Percentiles rank a stretch among this genome's conserved stretches.
Conservation (phyloP, 208 protist genomes). For the Leishmania lainsoni region DNA sequence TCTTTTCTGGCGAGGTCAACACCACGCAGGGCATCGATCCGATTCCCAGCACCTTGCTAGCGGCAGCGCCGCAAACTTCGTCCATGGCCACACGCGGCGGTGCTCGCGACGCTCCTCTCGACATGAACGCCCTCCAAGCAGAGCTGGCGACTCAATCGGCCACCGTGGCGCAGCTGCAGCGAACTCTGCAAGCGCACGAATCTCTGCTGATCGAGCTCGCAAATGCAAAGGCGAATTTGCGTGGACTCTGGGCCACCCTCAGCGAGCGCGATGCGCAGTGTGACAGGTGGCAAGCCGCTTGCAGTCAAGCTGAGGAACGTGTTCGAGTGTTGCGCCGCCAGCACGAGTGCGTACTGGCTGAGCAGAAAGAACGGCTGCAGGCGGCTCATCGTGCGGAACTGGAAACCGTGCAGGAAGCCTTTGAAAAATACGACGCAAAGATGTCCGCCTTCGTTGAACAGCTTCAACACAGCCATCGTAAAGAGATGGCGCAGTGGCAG, state of each 20-base stretch:
- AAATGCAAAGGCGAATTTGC: constrained; percentile 11
- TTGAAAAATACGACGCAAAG: constrained; percentile 50
- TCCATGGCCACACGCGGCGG: not conserved
- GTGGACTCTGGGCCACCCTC: not conserved
- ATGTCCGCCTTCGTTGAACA: constrained; percentile 48
- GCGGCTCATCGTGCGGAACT: constrained; percentile 41
- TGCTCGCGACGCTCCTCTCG: not conserved
- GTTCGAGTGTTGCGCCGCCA: constrained; percentile 2
- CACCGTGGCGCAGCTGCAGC: constrained; percentile 22
- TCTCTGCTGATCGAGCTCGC: constrained; percentile 23
- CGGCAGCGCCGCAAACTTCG: not conserved
- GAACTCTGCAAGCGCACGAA: constrained; percentile 24
- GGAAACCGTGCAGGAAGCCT: constrained; percentile 43
- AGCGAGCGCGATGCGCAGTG: constrained; percentile 21
- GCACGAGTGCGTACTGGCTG: constrained; percentile 32
- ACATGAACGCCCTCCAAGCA: constrained; percentile 1
- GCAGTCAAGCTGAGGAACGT: constrained; percentile 15
- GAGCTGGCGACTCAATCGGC: constrained; percentile 17
- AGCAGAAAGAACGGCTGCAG: constrained; percentile 38
- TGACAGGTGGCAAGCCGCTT: constrained; percentile 15
- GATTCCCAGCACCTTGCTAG: not conserved
- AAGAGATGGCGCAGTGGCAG: constrained; percentile 39
- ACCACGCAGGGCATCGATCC: not conserved
- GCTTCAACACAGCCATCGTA: constrained; percentile 37
- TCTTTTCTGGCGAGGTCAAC: not conserved